Conservation (phyloP, 345 rosid species). For the Excoecaria agallocha region DNA sequence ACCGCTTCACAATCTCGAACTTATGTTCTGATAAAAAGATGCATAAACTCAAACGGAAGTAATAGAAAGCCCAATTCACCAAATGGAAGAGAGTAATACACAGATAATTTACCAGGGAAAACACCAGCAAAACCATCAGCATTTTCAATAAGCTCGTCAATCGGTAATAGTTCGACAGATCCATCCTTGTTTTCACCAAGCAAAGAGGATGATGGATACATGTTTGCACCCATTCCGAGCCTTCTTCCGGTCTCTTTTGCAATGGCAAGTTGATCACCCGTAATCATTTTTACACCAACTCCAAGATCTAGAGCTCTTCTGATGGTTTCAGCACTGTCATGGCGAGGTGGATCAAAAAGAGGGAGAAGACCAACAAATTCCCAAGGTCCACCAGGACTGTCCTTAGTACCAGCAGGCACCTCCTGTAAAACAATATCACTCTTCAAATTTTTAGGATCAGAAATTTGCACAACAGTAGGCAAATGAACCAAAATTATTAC, state of each 20-base stretch:
- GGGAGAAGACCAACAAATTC: slow-evolving; percentile 83
- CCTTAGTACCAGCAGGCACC: slow-evolving; percentile 67
- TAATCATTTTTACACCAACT: slow-evolving; percentile 74
- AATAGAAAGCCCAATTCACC: background rate
- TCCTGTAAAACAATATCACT: slow-evolving; percentile 29
- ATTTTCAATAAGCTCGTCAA: slow-evolving; percentile 79
- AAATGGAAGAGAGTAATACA: background rate
- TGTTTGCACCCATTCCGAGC: slow-evolving; percentile 96
- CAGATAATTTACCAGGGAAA: slow-evolving; percentile 60
- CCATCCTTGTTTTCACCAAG: slow-evolving; percentile 61
- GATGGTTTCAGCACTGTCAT: slow-evolving; percentile 73
- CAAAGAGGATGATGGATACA: slow-evolving; percentile 90
- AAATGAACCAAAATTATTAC: slow-evolving; percentile 24
- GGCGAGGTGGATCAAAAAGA: slow-evolving; percentile 77
- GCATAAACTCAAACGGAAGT: slow-evolving; percentile 9
- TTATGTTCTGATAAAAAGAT: slow-evolving; percentile 62
- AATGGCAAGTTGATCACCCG: slow-evolving; percentile 93
- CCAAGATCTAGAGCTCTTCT: slow-evolving; percentile 72
- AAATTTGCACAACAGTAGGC: background rate
- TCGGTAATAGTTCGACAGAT: slow-evolving; percentile 44
- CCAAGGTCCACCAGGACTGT: slow-evolving; percentile 77
- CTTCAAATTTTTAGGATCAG: background rate
- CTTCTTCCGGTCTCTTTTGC: slow-evolving; percentile 94
- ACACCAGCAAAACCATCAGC: slow-evolving; percentile 96
- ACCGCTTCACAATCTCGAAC: slow-evolving; percentile 71